Conservation (phyloP, 23 red algal species). For the Pyropia yezoensis region DNA sequence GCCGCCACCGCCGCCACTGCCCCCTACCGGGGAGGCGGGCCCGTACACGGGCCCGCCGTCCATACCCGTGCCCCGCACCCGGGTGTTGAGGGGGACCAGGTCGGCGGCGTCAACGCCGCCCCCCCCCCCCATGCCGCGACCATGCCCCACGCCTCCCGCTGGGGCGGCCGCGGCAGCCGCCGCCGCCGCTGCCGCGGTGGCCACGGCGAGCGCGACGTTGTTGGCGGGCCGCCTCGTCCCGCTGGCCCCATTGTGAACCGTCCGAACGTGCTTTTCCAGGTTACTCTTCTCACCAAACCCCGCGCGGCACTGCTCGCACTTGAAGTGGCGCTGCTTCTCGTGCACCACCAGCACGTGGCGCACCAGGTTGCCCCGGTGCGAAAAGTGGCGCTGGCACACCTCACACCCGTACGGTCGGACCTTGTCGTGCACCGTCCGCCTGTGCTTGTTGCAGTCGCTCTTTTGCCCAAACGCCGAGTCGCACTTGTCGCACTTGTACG, state of each 20-base stretch:
- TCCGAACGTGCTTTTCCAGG: constrained; percentile 29
- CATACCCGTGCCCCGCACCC: no score
- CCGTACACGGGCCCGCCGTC: no score
- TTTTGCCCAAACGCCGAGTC: constrained; percentile 53
- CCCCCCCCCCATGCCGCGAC: no score
- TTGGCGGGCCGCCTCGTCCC: no score
- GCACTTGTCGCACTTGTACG: constrained; percentile 35
- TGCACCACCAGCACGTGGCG: constrained; percentile 36
- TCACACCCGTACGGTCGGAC: constrained; percentile 16
- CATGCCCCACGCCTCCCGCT: no score
- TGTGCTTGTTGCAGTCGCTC: constrained; percentile 45
- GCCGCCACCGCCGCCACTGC: no score
- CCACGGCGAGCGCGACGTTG: no score
- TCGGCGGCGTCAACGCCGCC: no score
- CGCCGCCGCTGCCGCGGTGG: no score
- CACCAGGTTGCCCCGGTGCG: constrained; percentile 7
- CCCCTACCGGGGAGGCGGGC: no score
- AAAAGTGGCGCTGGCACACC: constrained; percentile 20
- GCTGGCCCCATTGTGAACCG: constrained; percentile 2
- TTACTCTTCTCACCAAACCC: constrained; percentile 20
- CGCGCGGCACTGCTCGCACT: constrained; percentile 4
- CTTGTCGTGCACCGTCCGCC: constrained; percentile 42
- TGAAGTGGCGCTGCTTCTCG: constrained; percentile 23
- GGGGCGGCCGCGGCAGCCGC: no score
- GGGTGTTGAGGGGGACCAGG: no score